phyloP scores from a whole-genome alignment of 2,329 filamentous ascomycete species.

The Teratosphaeria viscida region DNA sequence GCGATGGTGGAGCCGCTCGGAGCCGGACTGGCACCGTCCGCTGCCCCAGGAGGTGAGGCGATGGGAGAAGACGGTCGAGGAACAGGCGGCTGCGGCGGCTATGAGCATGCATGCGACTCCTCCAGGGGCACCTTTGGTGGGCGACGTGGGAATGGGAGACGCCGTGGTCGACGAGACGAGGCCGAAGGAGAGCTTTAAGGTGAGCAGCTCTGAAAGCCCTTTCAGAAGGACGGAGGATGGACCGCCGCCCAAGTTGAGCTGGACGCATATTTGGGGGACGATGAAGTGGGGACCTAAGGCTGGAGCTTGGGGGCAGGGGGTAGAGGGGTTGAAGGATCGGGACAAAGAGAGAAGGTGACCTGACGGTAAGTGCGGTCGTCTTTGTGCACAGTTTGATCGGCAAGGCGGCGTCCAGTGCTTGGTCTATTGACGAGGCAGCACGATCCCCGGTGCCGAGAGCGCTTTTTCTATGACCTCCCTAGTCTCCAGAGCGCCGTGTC shows the following conservation, averaged over 20 bases:
- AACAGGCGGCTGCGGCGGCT: neutral
- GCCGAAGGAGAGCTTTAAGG: slow-evolving; percentile 28
- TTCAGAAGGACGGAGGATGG: slow-evolving; percentile 32
- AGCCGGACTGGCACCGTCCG: slow-evolving; percentile 58
- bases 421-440: neutral
- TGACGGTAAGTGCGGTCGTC: neutral
- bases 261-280: slow-evolving; percentile 45
- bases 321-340: slow-evolving; percentile 35
- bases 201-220: slow-evolving; percentile 27
- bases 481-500: neutral
- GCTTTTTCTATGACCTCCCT: neutral
- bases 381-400: neutral
- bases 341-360: slow-evolving; percentile 20
- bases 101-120: neutral
- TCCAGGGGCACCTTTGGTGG: neutral
- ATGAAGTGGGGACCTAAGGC: slow-evolving; percentile 44
- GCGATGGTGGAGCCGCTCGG: slow-evolving; percentile 57
- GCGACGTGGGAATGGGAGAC: slow-evolving; percentile 13
- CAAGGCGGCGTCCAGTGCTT: neutral
- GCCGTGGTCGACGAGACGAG: slow-evolving; percentile 16
- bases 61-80: slow-evolving; percentile 46
- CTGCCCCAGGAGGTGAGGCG: slow-evolving; percentile 52
- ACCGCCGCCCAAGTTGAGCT: slow-evolving; percentile 41
- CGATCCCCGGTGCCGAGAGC: neutral
- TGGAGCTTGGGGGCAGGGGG: slow-evolving; percentile 42